Conservation (phyloP, 2,329 filamentous ascomycete species). For the Xylaria sp. region DNA sequence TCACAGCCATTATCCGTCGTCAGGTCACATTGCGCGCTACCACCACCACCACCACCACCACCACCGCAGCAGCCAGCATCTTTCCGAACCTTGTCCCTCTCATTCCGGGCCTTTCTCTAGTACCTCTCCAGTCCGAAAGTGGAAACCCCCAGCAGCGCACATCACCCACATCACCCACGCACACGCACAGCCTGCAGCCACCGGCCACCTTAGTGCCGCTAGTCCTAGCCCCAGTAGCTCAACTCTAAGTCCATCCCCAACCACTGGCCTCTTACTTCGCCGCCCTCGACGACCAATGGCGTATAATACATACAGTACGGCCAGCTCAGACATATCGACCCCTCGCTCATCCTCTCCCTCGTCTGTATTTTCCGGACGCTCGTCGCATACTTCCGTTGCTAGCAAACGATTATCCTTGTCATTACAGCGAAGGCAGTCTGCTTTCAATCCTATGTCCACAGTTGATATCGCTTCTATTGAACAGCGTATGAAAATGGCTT, state of each 20-base stretch:
- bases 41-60: conserved; percentile 8
- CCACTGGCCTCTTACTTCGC: conserved; percentile 37
- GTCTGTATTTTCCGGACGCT: conserved; percentile 59
- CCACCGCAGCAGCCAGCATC: conserved; percentile 21
- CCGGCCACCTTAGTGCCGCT: conserved; percentile 37
- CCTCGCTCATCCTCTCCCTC: conserved; percentile 65
- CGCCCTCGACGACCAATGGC: conserved; percentile 53
- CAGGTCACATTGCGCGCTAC: conserved; percentile 27
- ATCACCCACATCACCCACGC: conserved; percentile 17
- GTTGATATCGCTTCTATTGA: conserved; percentile 68
- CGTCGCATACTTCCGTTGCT: conserved; percentile 62
- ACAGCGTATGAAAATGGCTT: conserved; percentile 68
- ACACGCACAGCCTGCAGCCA: conserved; percentile 33
- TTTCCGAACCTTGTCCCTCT: conserved; percentile 46
- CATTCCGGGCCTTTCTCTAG: conserved; percentile 48
- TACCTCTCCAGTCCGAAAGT: conserved; percentile 45
- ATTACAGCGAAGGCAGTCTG: conserved; percentile 60
- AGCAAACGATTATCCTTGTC: conserved; percentile 63
- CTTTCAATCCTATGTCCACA: conserved; percentile 65
- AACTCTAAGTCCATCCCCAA: conserved; percentile 35
- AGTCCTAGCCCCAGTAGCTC: conserved; percentile 33
- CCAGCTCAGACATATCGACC: conserved; percentile 63
- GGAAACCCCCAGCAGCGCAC: conserved; percentile 42
- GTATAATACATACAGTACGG: conserved; percentile 59
- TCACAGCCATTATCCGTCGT: conserved; percentile 15